Evolutionary conservation across 2,329 filamentous ascomycete species (phyloP), one percentile per base, ranked within the genome.

Genomic region (Pyricularia grisea): DNA sequence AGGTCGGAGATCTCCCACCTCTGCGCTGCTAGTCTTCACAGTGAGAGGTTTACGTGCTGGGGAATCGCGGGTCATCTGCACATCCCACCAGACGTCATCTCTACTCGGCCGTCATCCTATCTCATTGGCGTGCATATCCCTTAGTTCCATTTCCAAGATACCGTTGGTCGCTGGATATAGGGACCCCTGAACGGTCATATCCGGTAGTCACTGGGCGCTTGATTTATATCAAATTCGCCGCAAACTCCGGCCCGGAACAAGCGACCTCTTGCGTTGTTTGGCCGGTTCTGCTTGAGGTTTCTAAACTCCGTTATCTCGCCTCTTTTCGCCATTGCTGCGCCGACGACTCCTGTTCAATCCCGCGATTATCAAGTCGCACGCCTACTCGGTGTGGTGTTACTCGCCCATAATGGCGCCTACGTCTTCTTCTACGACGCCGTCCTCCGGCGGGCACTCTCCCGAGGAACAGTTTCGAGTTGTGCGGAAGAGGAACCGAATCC

Each of bases 401-500:
- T 63, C 25, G 14, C 20, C 70, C 76, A 79, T 69, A 71, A 92
- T 93, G 91, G 88, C 89, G 70, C 91, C 91, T 28, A 93, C 92
- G 67, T 90, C 92, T 69, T 89, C 90, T 25, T 93, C 91, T 33
- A 92, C 90, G 68, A 90, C 88, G 50, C 91, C 92, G 10, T 95
- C 93, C 72, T 89, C 89, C 70, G 88, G 90, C 72, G 85, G 83
- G 28, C 90, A 91, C 71, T 97, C 93, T 64, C 93, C 94, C 42
- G 92, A 97, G 78, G 88, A 92, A 68, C 91, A 94, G 73, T 97
- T 92, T 76, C 88, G 92, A 74, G 90, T 97, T 67, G 92, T 97
- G 70, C 90, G 94, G 73, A 97, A 96, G 82, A 88, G 94, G 77
- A 97, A 98, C 76, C 86, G 94, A 70, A 90, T 97, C 20, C 94